These are phyloP conservation scores for Penicillium sp. DNA, from an alignment of 2,329 filamentous ascomycete species.

Conservation along the genomic window DNA sequence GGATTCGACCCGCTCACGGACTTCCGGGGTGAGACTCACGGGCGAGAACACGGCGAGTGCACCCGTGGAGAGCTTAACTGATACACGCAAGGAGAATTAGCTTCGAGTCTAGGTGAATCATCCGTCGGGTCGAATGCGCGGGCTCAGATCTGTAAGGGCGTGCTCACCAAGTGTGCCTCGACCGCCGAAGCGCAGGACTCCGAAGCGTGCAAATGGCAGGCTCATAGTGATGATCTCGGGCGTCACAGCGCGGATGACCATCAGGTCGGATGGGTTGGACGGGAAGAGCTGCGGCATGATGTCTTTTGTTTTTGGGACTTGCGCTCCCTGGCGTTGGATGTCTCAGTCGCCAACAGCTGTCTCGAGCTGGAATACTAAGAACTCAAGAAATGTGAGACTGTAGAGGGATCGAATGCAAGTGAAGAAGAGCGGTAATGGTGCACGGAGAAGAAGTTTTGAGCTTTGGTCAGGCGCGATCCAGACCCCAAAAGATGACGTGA, in stretches of 20 bases:
- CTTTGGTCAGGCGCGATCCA: neutral
- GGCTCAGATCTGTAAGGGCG: conserved; percentile 6
- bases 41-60: conserved; percentile 88
- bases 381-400: neutral
- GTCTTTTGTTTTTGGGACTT: conserved; percentile 1
- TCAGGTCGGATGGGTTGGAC: conserved; percentile 71
- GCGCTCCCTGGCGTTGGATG: conserved; percentile 11
- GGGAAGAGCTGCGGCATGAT: conserved; percentile 57
- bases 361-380: neutral
- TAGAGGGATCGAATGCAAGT: neutral
- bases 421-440: neutral
- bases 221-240: conserved; percentile 61
- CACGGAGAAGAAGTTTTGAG: neutral
- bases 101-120: neutral
- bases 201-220: conserved; percentile 80
- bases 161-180: conserved; percentile 75
- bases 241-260: conserved; percentile 85
- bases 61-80: conserved; percentile 75
- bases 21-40: conserved; percentile 74
- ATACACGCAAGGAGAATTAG: conserved; percentile 19
- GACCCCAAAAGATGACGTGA: neutral
- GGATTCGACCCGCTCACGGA: conserved; percentile 60
- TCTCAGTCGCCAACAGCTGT: conserved; percentile 3
- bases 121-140: neutral
- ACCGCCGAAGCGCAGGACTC: conserved; percentile 77